phyloP scores from a whole-genome alignment of 805 yeast genomes.

The Monosporozyma servazzii region DNA sequence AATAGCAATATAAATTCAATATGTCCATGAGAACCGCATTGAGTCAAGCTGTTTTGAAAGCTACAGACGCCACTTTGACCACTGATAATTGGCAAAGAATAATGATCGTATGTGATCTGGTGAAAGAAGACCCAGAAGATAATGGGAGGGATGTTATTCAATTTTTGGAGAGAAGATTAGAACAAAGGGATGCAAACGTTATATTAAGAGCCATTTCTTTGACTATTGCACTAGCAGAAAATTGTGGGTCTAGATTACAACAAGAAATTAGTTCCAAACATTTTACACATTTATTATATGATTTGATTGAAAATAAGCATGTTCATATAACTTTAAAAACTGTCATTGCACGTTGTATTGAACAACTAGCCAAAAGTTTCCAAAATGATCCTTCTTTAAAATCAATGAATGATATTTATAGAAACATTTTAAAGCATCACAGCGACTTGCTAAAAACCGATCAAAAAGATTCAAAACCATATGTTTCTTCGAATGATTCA shows the following conservation, averaged over 20 bases:
- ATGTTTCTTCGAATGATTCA: neutral
- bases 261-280: conserved; percentile 50
- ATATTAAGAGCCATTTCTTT: conserved; percentile 49
- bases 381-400: conserved; percentile 65
- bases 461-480: conserved; percentile 6
- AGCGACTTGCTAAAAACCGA: conserved; percentile 27
- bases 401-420: conserved; percentile 55
- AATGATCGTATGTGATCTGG: conserved; percentile 57
- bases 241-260: conserved; percentile 64
- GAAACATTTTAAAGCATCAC: conserved; percentile 36
- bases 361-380: conserved; percentile 57
- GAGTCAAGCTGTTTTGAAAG: conserved; percentile 31
- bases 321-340: conserved; percentile 62
- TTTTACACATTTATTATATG: conserved; percentile 41
- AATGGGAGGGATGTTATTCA: conserved; percentile 36
- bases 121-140: conserved; percentile 51
- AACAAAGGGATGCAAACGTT: conserved; percentile 52
- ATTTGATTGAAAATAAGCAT: conserved; percentile 42
- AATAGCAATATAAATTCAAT: neutral
- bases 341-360: conserved; percentile 56
- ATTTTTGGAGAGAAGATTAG: conserved; percentile 40
- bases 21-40: conserved; percentile 6
- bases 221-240: conserved; percentile 57
- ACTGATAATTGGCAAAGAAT: conserved; percentile 62
- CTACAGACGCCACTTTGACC: conserved; percentile 55